Evolutionary conservation across 2,329 filamentous ascomycete species (phyloP), one percentile per base, ranked within the genome.

Genomic region (Epichloe bromicola): DNA sequence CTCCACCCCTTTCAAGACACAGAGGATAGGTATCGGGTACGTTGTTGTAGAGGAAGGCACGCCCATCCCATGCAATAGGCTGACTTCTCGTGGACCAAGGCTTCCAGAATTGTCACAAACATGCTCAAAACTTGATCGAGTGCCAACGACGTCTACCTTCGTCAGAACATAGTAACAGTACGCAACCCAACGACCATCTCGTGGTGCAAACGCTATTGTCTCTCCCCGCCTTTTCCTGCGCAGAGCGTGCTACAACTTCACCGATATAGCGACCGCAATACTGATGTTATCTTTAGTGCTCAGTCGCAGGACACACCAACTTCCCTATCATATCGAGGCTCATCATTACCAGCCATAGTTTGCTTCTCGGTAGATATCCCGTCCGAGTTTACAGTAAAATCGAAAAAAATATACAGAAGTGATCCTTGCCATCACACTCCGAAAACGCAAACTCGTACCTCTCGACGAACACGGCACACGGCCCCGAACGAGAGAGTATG

Each of bases 61-160:
- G 58, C 55, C 60, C 44, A 57, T 53, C 26, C 56, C 56, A 42
- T 59, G 58, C n/a, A 23, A 57, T 44, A 43, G 57, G 46, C 57
- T 57, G 59, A 50, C 46, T 37, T 48, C 14, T 57, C 37, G 58
- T 58, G 49, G 53, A 54, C 42, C 56, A 58, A 17, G 41, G 46
- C 49, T 49, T 51, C 52, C 54, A 50, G 41, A 54, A 53, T 41
- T 30, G 58, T 54, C 39, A 55, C 58, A 44, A 38, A 8, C 41
- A 49, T 46, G 45, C 42, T 37, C 42, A 50, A 20, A 3, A 46
- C 38, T 5, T 26, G 15, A 17, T 46, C 20, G 19, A 23, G 14
- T 17, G 38, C 17, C 50, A 46, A 40, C 41, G 38, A 33, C 51
- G 48, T 26, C 8, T 19, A 17, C 12, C 17, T 40, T 17, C 36